Percentiles rank a stretch among this genome's conserved stretches.
Conservation (phyloP, 768 basidiomycete genomes). For the Fistulinella prunicolor region DNA sequence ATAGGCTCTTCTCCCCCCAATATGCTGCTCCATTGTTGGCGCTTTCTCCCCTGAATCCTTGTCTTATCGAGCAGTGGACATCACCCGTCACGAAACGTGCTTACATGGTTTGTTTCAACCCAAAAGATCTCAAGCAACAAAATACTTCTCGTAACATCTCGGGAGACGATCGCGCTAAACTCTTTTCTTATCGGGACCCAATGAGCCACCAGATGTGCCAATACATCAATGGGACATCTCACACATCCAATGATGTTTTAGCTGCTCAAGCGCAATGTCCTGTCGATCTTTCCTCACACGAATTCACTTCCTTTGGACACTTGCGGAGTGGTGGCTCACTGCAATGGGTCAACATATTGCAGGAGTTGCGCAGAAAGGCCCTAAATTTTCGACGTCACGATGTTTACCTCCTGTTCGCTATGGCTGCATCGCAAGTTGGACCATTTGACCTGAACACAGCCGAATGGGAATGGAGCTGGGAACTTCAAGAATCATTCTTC, state of each 20-base stretch:
- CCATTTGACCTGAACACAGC: not conserved
- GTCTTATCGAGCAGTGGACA: not conserved
- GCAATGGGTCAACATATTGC: not conserved
- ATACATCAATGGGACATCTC: not conserved
- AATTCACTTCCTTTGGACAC: not conserved
- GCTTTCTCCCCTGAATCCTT: not conserved
- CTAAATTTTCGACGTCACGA: not conserved
- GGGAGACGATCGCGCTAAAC: not conserved
- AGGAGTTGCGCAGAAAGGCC: not conserved
- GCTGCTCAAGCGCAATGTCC: not conserved
- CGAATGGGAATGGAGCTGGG: conserved; percentile 28
- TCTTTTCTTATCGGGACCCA: not conserved
- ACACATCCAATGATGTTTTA: not conserved
- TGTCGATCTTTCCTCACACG: not conserved
- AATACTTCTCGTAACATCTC: not conserved
- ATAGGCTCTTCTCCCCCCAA: not conserved
- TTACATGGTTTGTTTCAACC: not conserved
- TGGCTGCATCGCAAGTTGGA: not conserved
- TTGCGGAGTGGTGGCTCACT: not conserved
- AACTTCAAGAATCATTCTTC: conserved; percentile 32
- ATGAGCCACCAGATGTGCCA: not conserved
- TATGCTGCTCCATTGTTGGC: not conserved
- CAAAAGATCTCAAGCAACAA: too few species aligned
- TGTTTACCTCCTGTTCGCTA: not conserved
- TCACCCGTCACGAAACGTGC: not conserved